phyloP scores from a whole-genome alignment of 106 monocot species.

The Dendrobium chrysotoxum region DNA sequence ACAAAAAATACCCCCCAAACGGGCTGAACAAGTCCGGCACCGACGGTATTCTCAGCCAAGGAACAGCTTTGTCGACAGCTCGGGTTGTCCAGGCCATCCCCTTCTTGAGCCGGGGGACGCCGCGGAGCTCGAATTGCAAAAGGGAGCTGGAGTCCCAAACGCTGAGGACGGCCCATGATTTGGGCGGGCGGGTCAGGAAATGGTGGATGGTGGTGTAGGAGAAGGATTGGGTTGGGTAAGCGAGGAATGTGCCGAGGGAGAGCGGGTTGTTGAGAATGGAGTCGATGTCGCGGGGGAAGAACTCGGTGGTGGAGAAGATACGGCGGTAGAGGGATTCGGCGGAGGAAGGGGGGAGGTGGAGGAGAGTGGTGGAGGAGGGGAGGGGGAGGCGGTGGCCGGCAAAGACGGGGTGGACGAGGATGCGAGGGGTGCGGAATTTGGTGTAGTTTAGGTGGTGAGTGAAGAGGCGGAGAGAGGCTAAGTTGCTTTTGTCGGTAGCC shows the following conservation, averaged over 20 bases:
- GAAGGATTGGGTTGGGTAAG: constrained; percentile 9
- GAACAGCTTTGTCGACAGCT: constrained; percentile 47
- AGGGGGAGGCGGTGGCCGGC: constrained; percentile 18
- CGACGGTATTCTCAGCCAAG: constrained; percentile 69
- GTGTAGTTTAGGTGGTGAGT: constrained; percentile 19
- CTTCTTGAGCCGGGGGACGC: constrained; percentile 26
- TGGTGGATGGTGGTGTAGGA: background rate
- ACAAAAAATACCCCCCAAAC: constrained; percentile 82
- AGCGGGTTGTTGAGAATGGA: constrained; percentile 51
- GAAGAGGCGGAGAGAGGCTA: constrained; percentile 30
- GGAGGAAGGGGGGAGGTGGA: constrained; percentile 27
- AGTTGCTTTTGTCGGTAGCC: constrained; percentile 25
- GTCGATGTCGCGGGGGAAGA: constrained; percentile 87
- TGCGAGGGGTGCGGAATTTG: constrained; percentile 23
- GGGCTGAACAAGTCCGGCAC: constrained; percentile 84
- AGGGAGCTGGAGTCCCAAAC: constrained; percentile 77
- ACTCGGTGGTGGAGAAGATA: constrained; percentile 54
- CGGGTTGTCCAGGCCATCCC: constrained; percentile 48
- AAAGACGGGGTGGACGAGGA: constrained; percentile 35
- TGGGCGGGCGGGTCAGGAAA: constrained; percentile 38
- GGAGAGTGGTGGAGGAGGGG: constrained; percentile 11
- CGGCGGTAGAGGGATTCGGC: constrained; percentile 51
- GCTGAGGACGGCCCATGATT: constrained; percentile 83
- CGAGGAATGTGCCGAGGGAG: constrained; percentile 65
- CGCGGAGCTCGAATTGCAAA: constrained; percentile 64